Percentiles rank a stretch among this genome's conserved stretches.
These are phyloP conservation scores for Boletus reticulatus DNA, from an alignment of 768 basidiomycete genomes.

Conservation along the genomic window DNA sequence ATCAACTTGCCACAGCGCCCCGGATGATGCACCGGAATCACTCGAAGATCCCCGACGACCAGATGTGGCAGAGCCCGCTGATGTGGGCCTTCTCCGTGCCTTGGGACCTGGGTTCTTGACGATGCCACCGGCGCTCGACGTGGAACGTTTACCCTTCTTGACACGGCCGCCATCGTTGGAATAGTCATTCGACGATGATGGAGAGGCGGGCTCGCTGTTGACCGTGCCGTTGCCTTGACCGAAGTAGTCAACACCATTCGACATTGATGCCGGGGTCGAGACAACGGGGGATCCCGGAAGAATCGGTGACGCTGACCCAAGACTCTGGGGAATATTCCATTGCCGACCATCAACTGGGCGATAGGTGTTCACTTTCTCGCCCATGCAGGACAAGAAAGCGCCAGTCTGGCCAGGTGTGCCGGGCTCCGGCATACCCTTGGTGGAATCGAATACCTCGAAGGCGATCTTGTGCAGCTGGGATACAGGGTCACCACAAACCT, in stretches of 20 bases:
- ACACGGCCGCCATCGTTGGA: conserved; percentile 85
- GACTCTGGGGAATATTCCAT: conserved; percentile 56
- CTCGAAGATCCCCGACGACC: conserved; percentile 63
- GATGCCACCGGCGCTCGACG: conserved; percentile 59
- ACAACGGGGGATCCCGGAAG: conserved; percentile 70
- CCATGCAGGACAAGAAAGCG: conserved; percentile 87
- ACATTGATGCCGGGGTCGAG: conserved; percentile 55
- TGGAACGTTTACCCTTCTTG: conserved; percentile 74
- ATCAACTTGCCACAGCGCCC: conserved; percentile 84
- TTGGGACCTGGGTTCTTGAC: conserved; percentile 38
- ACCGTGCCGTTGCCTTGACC: conserved; percentile 37
- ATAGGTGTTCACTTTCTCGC: conserved; percentile 91
- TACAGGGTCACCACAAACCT: conserved; percentile 91
- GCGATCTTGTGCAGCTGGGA: conserved; percentile 96
- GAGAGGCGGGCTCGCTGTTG: conserved; percentile 70
- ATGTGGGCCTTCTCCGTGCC: conserved; percentile 70
- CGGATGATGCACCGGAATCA: conserved; percentile 70
- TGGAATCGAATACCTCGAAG: conserved; percentile 82
- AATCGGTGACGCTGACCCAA: conserved; percentile 52
- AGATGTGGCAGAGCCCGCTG: conserved; percentile 69
- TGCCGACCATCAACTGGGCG: conserved; percentile 79
- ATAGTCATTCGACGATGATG: conserved; percentile 59
- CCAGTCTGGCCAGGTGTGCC: conserved; percentile 78
- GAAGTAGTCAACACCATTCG: conserved; percentile 65
- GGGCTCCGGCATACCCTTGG: conserved; percentile 66